Conservation (phyloP, 2,329 filamentous ascomycete species). For the Beauveria brongniartii region DNA sequence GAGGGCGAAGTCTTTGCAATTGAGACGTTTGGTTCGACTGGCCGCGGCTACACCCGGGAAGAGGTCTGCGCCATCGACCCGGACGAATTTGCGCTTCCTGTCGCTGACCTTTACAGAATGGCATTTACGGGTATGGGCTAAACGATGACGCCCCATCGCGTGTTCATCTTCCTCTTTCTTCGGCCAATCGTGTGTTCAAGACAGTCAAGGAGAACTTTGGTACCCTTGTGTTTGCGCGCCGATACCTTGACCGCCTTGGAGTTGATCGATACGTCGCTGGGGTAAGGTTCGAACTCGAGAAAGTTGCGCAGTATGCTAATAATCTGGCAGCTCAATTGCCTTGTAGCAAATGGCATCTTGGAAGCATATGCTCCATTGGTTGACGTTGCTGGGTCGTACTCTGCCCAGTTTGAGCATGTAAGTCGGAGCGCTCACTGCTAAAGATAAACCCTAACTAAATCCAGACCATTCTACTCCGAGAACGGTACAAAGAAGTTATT, state of each 20-base stretch:
- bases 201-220: slow-evolving; percentile 56
- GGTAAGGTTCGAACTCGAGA: slow-evolving; percentile 26
- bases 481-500: slow-evolving; percentile 40
- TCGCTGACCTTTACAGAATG: slow-evolving; percentile 17
- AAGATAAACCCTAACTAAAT: slow-evolving; percentile 1
- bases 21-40: slow-evolving; percentile 87
- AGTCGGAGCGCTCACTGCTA: neutral
- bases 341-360: slow-evolving; percentile 49
- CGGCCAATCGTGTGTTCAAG: slow-evolving; percentile 48
- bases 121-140: slow-evolving; percentile 45
- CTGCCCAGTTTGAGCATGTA: slow-evolving; percentile 56
- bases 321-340: slow-evolving; percentile 41
- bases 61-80: slow-evolving; percentile 25
- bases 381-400: slow-evolving; percentile 52
- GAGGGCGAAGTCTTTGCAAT: slow-evolving; percentile 89
- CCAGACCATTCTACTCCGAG: slow-evolving; percentile 39
- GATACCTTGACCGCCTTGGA: slow-evolving; percentile 57
- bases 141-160: slow-evolving; percentile 27
- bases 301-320: rapidly evolving
- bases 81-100: slow-evolving; percentile 12
- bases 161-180: slow-evolving; percentile 34
- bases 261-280: slow-evolving; percentile 50
- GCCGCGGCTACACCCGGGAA: slow-evolving; percentile 71
- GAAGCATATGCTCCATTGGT: slow-evolving; percentile 48
- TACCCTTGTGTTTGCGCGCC: slow-evolving; percentile 51